Conservation (phyloP, 1,284 basidiomycete genomes). For the Tranzscheliella williamsii region DNA sequence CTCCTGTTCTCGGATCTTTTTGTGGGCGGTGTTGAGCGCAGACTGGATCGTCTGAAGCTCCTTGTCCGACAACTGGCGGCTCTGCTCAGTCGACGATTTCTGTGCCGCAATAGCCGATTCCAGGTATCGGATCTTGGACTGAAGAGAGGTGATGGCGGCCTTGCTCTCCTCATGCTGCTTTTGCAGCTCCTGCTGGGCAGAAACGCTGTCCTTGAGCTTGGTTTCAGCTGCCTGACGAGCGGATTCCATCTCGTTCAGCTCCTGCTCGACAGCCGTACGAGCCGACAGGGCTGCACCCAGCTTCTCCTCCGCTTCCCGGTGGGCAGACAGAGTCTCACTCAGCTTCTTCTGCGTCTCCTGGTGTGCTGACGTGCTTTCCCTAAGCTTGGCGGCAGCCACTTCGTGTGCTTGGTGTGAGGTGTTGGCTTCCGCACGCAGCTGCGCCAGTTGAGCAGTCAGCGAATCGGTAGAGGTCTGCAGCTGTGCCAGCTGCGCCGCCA, state of each 20-base stretch:
- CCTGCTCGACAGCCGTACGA: conserved; percentile 4
- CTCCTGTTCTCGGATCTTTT: conserved; percentile 38
- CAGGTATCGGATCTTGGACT: conserved; percentile 40
- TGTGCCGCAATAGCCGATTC: conserved; percentile 34
- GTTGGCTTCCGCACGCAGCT: not conserved
- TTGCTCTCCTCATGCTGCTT: conserved; percentile 38
- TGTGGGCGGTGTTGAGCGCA: conserved; percentile 35
- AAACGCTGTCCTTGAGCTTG: conserved; percentile 14
- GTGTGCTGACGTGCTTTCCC: not conserved
- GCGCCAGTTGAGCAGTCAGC: not conserved
- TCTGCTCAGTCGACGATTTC: conserved; percentile 38
- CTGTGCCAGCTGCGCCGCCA: conserved; percentile 2
- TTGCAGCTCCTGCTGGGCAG: conserved; percentile 14
- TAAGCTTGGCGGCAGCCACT: not conserved
- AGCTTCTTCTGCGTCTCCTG: not conserved
- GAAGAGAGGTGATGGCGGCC: conserved; percentile 20
- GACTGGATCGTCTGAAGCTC: conserved; percentile 40
- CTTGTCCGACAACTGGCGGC: conserved; percentile 34
- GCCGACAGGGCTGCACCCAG: not conserved
- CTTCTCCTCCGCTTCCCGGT: conserved; percentile 2
- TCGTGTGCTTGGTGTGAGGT: too few species aligned
- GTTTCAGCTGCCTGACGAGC: conserved; percentile 11
- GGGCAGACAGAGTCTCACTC: not conserved
- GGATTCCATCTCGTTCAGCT: conserved; percentile 2
- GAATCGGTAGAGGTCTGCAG: not conserved